Conservation (phyloP, 345 rosid genomes). For the Eucalyptus shirleyi region DNA sequence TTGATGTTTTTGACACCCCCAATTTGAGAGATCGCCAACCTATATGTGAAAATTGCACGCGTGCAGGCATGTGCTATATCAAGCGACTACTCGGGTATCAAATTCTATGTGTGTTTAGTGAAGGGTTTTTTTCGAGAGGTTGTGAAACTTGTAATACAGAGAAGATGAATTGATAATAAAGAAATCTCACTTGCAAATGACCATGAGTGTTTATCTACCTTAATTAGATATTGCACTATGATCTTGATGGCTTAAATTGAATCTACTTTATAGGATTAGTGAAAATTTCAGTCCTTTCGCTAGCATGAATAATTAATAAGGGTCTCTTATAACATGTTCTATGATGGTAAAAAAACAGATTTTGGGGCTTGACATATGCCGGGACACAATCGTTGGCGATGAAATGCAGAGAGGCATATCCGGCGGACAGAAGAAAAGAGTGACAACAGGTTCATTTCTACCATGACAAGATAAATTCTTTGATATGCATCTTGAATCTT, state of each 20-base stretch:
- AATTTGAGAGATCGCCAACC: not conserved
- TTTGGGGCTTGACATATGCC: conserved; percentile 80
- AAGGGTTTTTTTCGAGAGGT: not conserved
- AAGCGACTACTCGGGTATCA: not conserved
- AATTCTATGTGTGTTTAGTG: not conserved
- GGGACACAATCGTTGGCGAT: conserved; percentile 72
- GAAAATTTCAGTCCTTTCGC: not conserved
- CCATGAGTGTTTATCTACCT: not conserved
- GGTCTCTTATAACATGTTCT: not conserved
- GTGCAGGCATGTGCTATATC: not conserved
- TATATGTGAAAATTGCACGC: not conserved
- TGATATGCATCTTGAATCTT: not conserved
- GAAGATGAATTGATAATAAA: not conserved
- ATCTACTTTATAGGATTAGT: not conserved
- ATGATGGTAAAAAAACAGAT: conserved; percentile 16
- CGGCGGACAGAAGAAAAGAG: conserved; percentile 84
- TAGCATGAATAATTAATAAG: not conserved
- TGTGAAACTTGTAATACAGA: not conserved
- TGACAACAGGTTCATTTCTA: conserved; percentile 62
- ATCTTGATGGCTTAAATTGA: not conserved
- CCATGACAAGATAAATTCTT: not conserved
- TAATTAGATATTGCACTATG: not conserved
- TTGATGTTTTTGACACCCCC: not conserved
- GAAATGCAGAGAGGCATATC: conserved; percentile 82
- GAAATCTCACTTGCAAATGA: not conserved